phyloP scores from a whole-genome alignment of 441 rosid species.

The Erysimum pusillum region DNA sequence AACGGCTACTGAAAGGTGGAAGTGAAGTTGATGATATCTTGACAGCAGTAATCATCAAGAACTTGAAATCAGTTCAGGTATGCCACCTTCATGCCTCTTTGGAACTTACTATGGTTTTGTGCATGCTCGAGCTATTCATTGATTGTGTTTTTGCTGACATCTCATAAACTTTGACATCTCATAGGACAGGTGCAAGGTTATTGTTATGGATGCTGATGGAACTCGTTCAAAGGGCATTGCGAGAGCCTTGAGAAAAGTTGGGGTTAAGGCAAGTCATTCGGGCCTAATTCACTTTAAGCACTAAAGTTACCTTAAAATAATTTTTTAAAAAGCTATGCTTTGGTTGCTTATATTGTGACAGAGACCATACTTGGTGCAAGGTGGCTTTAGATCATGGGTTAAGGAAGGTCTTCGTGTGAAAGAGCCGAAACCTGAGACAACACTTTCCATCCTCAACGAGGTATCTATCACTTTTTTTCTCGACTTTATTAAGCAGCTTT shows the following conservation, averaged over 20 bases:
- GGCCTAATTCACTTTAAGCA: conserved; percentile 26
- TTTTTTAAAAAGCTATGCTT: conserved; percentile 4
- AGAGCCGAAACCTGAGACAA: conserved; percentile 85
- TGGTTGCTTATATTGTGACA: conserved; percentile 51
- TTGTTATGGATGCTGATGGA: conserved; percentile 96
- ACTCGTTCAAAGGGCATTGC: conserved; percentile 86
- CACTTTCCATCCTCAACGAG: conserved; percentile 84
- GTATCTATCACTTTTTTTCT: conserved; percentile 49
- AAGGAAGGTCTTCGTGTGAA: conserved; percentile 80
- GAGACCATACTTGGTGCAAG: conserved; percentile 84
- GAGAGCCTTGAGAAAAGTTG: conserved; percentile 90
- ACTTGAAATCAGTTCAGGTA: conserved; percentile 85
- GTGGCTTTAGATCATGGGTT: conserved; percentile 91
- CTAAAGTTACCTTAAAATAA: neutral
- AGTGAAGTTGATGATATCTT: conserved; percentile 75
- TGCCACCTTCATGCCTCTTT: conserved; percentile 34
- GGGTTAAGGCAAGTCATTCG: conserved; percentile 70
- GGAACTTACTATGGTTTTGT: conserved; percentile 18
- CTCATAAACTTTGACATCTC: conserved; percentile 53
- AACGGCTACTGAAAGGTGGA: conserved; percentile 73
- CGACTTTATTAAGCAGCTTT: conserved; percentile 1
- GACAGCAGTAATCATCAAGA: conserved; percentile 76
- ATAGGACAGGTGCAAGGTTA: conserved; percentile 98
- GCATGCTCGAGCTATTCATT: conserved; percentile 11
- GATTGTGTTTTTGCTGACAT: conserved; percentile 36